phyloP scores from a whole-genome alignment of 1,284 basidiomycete species.

The Sporisorium scitamineum region DNA sequence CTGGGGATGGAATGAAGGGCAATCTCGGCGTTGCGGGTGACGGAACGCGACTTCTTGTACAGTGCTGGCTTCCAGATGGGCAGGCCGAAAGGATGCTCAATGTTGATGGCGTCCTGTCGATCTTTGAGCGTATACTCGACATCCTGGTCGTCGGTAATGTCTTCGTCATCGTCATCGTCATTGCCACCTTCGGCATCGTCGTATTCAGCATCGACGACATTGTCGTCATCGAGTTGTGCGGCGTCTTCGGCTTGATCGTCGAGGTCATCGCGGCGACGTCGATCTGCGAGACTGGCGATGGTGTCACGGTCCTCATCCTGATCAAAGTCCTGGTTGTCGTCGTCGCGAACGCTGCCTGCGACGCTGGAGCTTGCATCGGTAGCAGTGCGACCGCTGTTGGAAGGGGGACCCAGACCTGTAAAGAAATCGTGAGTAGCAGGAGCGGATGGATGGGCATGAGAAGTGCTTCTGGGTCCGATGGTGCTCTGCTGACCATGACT shows the following conservation, averaged over 20 bases:
- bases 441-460: slow-evolving; percentile 13
- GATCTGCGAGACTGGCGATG: slow-evolving; percentile 49
- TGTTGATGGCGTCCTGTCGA: slow-evolving; percentile 95
- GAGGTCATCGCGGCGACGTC: slow-evolving; percentile 31
- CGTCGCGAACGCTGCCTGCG: slow-evolving; percentile 38
- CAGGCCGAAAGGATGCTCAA: slow-evolving; percentile 98
- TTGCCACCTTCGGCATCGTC: slow-evolving; percentile 20
- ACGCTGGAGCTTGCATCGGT: slow-evolving; percentile 48
- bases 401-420: slow-evolving; percentile 23
- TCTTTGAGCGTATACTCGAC: slow-evolving; percentile 92
- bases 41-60: slow-evolving; percentile 97
- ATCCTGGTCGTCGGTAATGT: slow-evolving; percentile 71
- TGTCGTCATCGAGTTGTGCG: slow-evolving; percentile 21
- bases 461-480: slow-evolving; percentile 33
- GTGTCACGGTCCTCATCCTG: slow-evolving; percentile 58
- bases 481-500: slow-evolving; percentile 46
- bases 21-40: slow-evolving; percentile 94
- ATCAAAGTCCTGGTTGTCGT: slow-evolving; percentile 25
- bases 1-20: slow-evolving; percentile 92
- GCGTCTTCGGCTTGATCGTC: slow-evolving; percentile 25
- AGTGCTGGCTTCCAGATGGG: slow-evolving; percentile 99
- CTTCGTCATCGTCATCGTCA: slow-evolving; percentile 35
- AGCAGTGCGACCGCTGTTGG: slow-evolving; percentile 26
- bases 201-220: slow-evolving; percentile 28
- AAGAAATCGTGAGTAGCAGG: slow-evolving; percentile 45